Conservation (phyloP, 2,329 filamentous ascomycete genomes). For the Fusarium nygamai region DNA sequence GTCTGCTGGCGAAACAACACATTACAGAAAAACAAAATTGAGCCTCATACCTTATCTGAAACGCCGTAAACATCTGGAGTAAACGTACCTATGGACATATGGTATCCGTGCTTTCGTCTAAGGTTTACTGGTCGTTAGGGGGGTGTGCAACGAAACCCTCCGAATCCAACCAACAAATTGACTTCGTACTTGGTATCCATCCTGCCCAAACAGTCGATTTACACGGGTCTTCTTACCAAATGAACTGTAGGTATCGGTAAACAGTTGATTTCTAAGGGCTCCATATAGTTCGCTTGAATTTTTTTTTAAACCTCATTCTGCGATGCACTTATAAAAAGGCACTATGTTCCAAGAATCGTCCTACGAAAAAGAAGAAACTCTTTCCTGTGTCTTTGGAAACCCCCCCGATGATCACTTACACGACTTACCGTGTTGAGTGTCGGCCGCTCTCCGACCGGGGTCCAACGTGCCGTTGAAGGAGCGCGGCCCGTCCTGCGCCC, state of each 20-base stretch:
- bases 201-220: not conserved
- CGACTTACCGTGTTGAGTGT: conserved; percentile 10
- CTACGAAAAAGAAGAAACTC: not conserved
- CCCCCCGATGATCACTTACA: conserved; percentile 5
- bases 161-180: not conserved
- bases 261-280: not conserved
- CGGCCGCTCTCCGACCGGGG: conserved; percentile 3
- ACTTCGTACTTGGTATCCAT: not conserved
- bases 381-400: not conserved
- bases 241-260: not conserved
- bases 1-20: not conserved
- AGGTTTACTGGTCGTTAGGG: not conserved
- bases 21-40: not conserved
- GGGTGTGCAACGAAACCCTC: not conserved
- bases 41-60: conserved; percentile 19
- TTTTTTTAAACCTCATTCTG: not conserved
- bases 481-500: conserved; percentile 17
- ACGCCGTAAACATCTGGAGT: conserved; percentile 4
- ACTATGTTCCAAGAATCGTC: not conserved
- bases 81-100: not conserved
- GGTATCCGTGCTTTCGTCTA: not conserved
- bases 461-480: conserved; percentile 14
- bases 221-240: not conserved
- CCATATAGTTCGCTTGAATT: not conserved
- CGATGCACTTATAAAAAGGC: not conserved